Percentiles rank a stretch among this genome's conserved stretches.
phyloP scores from a whole-genome alignment of 2,329 filamentous ascomycete genomes.

The Pleurostoma richardsiae region DNA sequence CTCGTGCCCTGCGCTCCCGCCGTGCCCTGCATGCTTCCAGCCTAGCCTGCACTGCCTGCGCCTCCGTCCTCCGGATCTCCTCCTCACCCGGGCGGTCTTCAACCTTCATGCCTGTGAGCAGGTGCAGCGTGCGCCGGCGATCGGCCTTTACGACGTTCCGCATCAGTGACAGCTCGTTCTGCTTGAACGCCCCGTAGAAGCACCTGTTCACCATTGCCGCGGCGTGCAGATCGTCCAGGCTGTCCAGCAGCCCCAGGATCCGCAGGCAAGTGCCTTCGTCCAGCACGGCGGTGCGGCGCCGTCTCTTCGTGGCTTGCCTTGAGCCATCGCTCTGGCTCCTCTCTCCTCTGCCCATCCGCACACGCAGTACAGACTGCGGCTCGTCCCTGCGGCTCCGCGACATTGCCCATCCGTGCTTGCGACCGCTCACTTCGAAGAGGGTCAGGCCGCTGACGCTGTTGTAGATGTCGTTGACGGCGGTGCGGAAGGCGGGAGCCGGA shows the following conservation, averaged over 20 bases:
- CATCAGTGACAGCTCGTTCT: constrained; percentile 32
- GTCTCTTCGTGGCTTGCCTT: background rate
- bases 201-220: constrained; percentile 33
- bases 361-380: constrained; percentile 23
- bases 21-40: background rate
- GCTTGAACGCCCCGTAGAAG: constrained; percentile 40
- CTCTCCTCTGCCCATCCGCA: background rate
- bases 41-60: background rate
- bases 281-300: background rate
- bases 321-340: background rate
- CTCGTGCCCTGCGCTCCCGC: background rate
- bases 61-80: background rate
- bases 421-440: constrained; percentile 41
- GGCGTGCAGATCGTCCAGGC: constrained; percentile 34
- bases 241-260: constrained; percentile 32
- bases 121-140: constrained; percentile 2
- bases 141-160: constrained; percentile 18
- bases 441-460: constrained; percentile 45
- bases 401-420: constrained; percentile 43
- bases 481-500: constrained; percentile 39
- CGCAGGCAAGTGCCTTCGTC: constrained; percentile 28
- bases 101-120: background rate
- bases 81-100: background rate
- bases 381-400: constrained; percentile 30
- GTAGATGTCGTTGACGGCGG: constrained; percentile 43